Evolutionary conservation across 139 green algal species (phyloP).

Genomic region (Pseudopediastrum boryanum): DNA sequence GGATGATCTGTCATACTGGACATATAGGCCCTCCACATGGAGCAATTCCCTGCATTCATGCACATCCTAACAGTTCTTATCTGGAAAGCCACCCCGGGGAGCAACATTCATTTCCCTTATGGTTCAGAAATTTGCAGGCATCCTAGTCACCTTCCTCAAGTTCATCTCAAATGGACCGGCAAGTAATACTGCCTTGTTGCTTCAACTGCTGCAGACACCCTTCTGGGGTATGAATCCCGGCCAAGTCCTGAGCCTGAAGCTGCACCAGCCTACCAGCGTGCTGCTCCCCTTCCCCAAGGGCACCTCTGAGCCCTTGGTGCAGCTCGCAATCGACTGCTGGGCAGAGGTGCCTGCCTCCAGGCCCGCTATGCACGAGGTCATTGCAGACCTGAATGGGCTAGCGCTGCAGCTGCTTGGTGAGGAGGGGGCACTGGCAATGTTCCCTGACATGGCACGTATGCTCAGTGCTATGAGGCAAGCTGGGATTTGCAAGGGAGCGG

Average conservation of each 20-base stretch:
- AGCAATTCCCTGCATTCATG: no score
- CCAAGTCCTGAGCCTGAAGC: slow-evolving; percentile 30
- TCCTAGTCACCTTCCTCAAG: no score
- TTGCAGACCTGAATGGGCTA: slow-evolving; percentile 4
- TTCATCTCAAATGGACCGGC: not conserved
- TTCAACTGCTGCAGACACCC: slow-evolving; percentile 3
- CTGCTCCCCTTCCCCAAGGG: slow-evolving; percentile 9
- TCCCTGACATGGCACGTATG: slow-evolving; percentile 14
- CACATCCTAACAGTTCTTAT: no score
- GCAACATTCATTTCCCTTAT: no score
- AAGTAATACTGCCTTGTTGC: no score
- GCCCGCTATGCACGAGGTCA: slow-evolving; percentile 10
- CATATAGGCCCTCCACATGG: no score
- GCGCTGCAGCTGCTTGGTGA: slow-evolving; percentile 15
- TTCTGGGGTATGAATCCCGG: slow-evolving; percentile 30
- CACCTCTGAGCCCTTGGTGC: not conserved
- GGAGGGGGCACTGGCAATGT: slow-evolving; percentile 9
- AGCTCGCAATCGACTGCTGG: slow-evolving; percentile 21
- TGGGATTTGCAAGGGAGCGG: no score
- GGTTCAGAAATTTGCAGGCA: no score
- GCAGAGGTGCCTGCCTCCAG: not conserved
- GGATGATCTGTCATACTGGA: no score
- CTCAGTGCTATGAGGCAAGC: not conserved
- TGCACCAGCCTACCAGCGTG: slow-evolving; percentile 8
- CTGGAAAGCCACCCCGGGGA: no score